A percentile compares a stretch with the other conserved stretches of the same genome.
Conservation (phyloP, 2,329 filamentous ascomycete species). For the Colletotrichum sublineola region DNA sequence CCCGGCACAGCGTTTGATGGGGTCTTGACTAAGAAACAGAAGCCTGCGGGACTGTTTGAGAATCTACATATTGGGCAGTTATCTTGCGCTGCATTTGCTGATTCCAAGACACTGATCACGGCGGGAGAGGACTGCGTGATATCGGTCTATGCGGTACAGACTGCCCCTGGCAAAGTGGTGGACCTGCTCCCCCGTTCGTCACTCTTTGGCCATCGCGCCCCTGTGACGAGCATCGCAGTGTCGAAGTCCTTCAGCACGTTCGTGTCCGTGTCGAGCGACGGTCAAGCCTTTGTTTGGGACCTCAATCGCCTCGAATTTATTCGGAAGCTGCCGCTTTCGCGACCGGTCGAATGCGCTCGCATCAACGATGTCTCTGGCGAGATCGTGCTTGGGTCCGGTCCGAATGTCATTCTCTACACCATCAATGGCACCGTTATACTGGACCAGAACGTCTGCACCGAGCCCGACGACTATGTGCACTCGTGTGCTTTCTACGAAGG, state of each 20-base stretch:
- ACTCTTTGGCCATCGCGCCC: conserved; percentile 89
- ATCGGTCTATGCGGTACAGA: conserved; percentile 82
- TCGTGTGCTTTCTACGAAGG: conserved; percentile 95
- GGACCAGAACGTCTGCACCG: conserved; percentile 81
- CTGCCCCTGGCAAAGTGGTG: conserved; percentile 74
- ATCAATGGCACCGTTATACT: conserved; percentile 88
- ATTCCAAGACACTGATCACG: conserved; percentile 91
- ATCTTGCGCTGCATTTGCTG: conserved; percentile 85
- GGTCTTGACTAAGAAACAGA: conserved; percentile 47
- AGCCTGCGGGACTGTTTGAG: conserved; percentile 87
- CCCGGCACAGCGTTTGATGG: not conserved
- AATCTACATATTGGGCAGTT: conserved; percentile 94
- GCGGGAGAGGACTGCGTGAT: conserved; percentile 94
- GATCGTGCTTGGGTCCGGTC: conserved; percentile 85
- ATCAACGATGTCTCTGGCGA: conserved; percentile 95
- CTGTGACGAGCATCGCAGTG: conserved; percentile 85
- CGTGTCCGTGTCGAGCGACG: conserved; percentile 84
- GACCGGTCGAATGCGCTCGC: conserved; percentile 77
- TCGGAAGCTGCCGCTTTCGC: conserved; percentile 74
- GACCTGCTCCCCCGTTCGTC: conserved; percentile 84
- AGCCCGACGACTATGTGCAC: conserved; percentile 80
- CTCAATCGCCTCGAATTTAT: conserved; percentile 91
- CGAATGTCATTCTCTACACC: conserved; percentile 82
- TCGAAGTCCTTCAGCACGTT: conserved; percentile 91
- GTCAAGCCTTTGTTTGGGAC: conserved; percentile 91